Evolutionary conservation across 169 alveolate species (phyloP).

Genomic region (Plasmodium cynomolgi): DNA sequence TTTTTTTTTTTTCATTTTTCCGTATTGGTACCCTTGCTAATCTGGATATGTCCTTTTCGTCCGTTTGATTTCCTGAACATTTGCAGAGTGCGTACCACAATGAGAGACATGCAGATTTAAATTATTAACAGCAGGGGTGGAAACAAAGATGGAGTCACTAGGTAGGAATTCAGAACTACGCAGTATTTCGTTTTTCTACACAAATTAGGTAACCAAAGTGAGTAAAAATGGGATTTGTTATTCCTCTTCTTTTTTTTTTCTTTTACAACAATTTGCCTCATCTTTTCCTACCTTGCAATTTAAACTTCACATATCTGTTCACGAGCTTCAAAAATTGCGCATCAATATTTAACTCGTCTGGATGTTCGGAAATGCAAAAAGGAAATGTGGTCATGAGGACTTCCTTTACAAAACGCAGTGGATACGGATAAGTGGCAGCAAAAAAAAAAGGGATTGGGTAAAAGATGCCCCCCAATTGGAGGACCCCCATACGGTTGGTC

Average conservation of each 20-base stretch:
- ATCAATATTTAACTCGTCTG: slow-evolving; percentile 66
- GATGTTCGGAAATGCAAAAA: not conserved
- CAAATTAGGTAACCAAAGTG: not conserved
- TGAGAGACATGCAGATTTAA: not conserved
- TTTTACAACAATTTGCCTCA: not conserved
- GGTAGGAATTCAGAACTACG: not conserved
- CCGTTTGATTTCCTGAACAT: slow-evolving; percentile 48
- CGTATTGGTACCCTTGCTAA: slow-evolving; percentile 39
- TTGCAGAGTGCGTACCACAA: not conserved
- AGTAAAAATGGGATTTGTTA: not conserved
- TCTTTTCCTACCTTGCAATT: slow-evolving; percentile 25
- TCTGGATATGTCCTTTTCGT: slow-evolving; percentile 65
- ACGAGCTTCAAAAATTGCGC: slow-evolving; percentile 41
- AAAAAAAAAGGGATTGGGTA: not conserved
- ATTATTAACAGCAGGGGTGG: not conserved
- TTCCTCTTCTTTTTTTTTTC: not conserved
- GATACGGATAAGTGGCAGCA: not conserved
- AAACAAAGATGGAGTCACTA: not conserved
- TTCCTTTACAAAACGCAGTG: not conserved
- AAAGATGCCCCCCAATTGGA: not conserved
- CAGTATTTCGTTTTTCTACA: not conserved
- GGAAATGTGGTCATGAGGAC: not conserved
- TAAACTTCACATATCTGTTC: slow-evolving; percentile 45
- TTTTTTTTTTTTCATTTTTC: slow-evolving; percentile 1
- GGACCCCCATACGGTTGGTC: not conserved